Evolutionary conservation across 2,329 filamentous ascomycete species (phyloP), one percentile per base, ranked within the genome.

Genomic region (Chaetomium sp.): DNA sequence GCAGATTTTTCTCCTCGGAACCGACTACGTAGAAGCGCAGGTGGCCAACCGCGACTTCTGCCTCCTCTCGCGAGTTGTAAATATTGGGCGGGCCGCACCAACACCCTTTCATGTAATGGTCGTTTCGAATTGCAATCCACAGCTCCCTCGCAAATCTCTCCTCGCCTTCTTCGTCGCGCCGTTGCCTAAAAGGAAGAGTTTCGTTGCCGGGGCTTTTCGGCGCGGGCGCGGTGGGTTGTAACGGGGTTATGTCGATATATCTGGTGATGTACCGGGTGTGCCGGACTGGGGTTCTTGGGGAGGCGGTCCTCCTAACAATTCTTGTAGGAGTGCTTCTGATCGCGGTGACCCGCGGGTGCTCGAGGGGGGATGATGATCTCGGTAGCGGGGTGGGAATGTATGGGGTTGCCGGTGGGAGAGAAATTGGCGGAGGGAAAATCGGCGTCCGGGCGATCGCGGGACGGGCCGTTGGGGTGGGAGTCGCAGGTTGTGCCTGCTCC

Each of bases 1-100:
- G 64, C 4, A 73, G 54, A 10, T 67, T 67, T 42, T 67, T 65
- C 23, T 27, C 21, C 23, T 62, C 55, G 8, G 56, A 31, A 45
- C 62, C 66, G n/a, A 45, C 54, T 4, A 60, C 31, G 60, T 70
- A 73, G 55, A 73, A 73, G 16, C 72, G 69, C 19, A 73, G 54
- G 16, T 70, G 70, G 10, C 72, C 72, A 6, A 9, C 16, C 21
- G 68, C 72, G 2, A 23, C 31, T 25, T 70, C 63, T 7, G 71
- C 72, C 57, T 73, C 68, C 8, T 69, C 66, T 58, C 67, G 70
- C 16, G 69, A 70, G 6, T 57, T 65, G 58, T 69, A 71, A 21
- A 73, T 70, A 21, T 38, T 63, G 2, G 70, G 71, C 4, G 61
- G 47, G 19, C 65, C 64, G 54, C 72, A 73, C 38, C 51, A 61